Evolutionary conservation across 192 early-diverging fungal species (phyloP).

Genomic region (Rhizophagus prolifer): DNA sequence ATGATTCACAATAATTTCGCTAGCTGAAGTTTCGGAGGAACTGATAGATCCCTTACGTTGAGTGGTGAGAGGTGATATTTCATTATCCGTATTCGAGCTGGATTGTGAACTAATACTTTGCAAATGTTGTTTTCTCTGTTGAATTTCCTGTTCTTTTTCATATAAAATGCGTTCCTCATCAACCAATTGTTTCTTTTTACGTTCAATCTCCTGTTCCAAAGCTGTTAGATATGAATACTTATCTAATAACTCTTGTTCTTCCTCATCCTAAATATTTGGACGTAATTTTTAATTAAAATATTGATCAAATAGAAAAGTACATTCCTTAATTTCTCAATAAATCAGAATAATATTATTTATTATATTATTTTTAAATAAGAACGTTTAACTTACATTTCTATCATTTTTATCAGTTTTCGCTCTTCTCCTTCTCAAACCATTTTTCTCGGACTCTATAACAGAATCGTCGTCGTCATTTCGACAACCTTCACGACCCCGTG

Average conservation of each 20-base stretch:
- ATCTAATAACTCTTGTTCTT: constrained; percentile 18
- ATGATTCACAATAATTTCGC: not conserved
- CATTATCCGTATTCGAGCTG: not conserved
- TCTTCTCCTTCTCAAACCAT: constrained; percentile 1
- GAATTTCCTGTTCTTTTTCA: constrained; percentile 9
- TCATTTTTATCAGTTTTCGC: not conserved
- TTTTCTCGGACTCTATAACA: not conserved
- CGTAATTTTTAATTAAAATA: not conserved
- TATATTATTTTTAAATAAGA: not conserved
- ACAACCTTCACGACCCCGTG: not conserved
- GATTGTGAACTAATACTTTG: not conserved
- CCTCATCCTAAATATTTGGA: not conserved
- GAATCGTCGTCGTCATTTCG: not conserved
- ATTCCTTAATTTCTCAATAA: not conserved
- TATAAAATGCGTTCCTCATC: constrained; percentile 11
- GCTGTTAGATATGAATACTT: constrained; percentile 20
- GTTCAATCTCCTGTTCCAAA: constrained; percentile 29
- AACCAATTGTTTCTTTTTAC: constrained; percentile 16
- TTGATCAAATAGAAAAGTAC: no score
- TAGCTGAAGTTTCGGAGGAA: not conserved
- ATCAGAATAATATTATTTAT: not conserved
- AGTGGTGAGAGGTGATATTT: not conserved
- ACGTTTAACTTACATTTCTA: not conserved
- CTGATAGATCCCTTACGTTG: not conserved
- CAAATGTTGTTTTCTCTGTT: constrained; percentile 1